Conservation (phyloP, 257 asterid genomes). For the Apocynum venetum region DNA sequence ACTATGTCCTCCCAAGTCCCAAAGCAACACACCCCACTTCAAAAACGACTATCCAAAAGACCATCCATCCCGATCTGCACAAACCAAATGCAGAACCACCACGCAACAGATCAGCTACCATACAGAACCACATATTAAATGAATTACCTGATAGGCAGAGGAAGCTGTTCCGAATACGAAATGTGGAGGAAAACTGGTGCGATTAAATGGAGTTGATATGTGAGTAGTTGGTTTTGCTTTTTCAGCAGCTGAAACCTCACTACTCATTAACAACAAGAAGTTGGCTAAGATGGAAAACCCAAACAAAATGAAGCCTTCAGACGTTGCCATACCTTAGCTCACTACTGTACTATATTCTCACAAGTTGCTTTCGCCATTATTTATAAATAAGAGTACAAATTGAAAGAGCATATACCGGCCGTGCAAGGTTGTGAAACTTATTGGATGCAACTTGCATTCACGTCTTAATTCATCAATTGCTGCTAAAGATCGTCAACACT, state of each 20-base stretch:
- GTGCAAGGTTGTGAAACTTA: background rate
- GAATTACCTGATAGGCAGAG: conserved; percentile 23
- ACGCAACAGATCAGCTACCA: too few relatives aligned
- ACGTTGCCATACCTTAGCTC: background rate
- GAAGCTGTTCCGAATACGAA: conserved; percentile 28
- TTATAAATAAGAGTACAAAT: background rate
- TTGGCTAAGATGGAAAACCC: background rate
- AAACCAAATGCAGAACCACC: too few relatives aligned
- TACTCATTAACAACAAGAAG: background rate
- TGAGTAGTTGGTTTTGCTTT: background rate
- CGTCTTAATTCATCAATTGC: background rate
- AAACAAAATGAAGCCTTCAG: background rate
- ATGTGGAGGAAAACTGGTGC: conserved; percentile 15
- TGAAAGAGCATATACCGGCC: too few relatives aligned
- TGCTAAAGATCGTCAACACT: background rate
- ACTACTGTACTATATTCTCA: background rate
- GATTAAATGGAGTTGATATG: conserved; percentile 12
- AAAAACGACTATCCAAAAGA: too few relatives aligned
- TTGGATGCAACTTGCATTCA: background rate
- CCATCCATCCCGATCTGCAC: too few relatives aligned
- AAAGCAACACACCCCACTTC: too few relatives aligned
- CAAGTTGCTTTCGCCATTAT: background rate
- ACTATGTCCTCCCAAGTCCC: too few relatives aligned
- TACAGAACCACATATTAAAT: background rate
- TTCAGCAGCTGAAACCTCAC: conserved; percentile 1